phyloP scores from a whole-genome alignment of 2,329 filamentous ascomycete species.

The Colletotrichum lindemuthianum region DNA sequence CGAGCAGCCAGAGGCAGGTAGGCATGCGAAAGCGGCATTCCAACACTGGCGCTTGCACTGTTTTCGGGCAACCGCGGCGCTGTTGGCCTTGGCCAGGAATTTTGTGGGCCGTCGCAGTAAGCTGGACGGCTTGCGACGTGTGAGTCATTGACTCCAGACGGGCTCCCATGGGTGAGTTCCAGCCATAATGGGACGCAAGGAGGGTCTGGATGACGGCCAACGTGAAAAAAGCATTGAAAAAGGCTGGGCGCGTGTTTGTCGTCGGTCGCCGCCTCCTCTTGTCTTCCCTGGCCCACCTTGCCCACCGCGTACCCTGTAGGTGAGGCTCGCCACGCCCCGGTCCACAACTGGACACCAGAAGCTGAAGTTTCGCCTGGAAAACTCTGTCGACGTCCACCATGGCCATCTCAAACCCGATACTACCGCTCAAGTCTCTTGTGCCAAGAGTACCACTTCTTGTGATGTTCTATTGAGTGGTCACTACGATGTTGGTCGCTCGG shows the following conservation, averaged over 20 bases:
- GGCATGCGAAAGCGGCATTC: slow-evolving; percentile 28
- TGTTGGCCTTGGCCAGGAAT: slow-evolving; percentile 19
- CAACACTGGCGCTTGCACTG: slow-evolving; percentile 23
- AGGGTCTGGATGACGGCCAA: not conserved
- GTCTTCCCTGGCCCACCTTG: not conserved
- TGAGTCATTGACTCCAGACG: slow-evolving; percentile 36
- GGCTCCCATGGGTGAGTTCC: slow-evolving; percentile 28
- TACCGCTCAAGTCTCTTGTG: too few relatives aligned
- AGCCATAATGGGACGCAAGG: slow-evolving; percentile 14
- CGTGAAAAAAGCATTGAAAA: slow-evolving; percentile 22
- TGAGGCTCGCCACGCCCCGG: slow-evolving; percentile 35
- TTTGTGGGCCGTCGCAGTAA: slow-evolving; percentile 28
- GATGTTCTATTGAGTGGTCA: not conserved
- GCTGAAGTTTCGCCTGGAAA: slow-evolving; percentile 23
- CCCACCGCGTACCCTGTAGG: slow-evolving; percentile 28
- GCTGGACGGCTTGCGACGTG: slow-evolving; percentile 34
- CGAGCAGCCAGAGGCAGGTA: not conserved
- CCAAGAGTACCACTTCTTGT: too few relatives aligned
- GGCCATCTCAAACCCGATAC: not conserved
- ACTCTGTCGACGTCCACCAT: slow-evolving; percentile 26
- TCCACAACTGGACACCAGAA: slow-evolving; percentile 25
- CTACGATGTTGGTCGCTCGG: not conserved
- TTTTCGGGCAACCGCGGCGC: slow-evolving; percentile 29
- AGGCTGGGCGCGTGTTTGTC: slow-evolving; percentile 27
- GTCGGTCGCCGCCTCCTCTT: not conserved